These are phyloP conservation scores for Amborella trichopoda DNA, from an alignment of 164 flowering plant species.

Conservation along the genomic window DNA sequence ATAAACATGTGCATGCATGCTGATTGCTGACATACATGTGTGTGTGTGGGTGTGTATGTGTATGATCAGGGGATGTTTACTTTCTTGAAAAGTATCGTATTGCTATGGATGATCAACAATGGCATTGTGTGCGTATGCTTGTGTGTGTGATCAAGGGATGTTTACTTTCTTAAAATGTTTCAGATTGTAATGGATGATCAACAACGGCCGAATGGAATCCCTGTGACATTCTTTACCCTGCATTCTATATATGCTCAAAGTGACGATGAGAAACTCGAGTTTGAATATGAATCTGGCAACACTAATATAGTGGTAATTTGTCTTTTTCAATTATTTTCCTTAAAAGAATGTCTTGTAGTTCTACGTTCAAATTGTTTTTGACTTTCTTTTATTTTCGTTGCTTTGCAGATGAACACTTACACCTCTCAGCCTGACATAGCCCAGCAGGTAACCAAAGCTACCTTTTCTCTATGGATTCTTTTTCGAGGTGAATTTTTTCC, in stretches of 20 bases:
- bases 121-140: too few relatives aligned
- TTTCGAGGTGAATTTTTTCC: too few relatives aligned
- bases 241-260: conserved; percentile 88
- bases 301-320: conserved; percentile 59
- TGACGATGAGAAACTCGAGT: conserved; percentile 94
- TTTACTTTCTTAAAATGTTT: too few relatives aligned
- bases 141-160: too few relatives aligned
- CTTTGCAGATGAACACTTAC: conserved; percentile 56
- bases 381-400: neutral
- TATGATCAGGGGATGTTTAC: neutral
- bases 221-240: conserved; percentile 78
- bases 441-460: conserved; percentile 49
- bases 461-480: neutral
- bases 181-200: conserved; percentile 99
- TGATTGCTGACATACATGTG: too few relatives aligned
- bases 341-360: neutral
- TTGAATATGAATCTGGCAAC: conserved; percentile 96
- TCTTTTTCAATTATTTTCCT: neutral
- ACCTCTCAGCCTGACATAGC: conserved; percentile 65
- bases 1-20: too few relatives aligned
- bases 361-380: neutral
- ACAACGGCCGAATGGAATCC: conserved; percentile 88
- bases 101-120: too few relatives aligned
- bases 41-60: too few relatives aligned
- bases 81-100: too few relatives aligned